Evolutionary conservation across 352 stramenopile species (phyloP).

Genomic region (Phytophthora pini): DNA sequence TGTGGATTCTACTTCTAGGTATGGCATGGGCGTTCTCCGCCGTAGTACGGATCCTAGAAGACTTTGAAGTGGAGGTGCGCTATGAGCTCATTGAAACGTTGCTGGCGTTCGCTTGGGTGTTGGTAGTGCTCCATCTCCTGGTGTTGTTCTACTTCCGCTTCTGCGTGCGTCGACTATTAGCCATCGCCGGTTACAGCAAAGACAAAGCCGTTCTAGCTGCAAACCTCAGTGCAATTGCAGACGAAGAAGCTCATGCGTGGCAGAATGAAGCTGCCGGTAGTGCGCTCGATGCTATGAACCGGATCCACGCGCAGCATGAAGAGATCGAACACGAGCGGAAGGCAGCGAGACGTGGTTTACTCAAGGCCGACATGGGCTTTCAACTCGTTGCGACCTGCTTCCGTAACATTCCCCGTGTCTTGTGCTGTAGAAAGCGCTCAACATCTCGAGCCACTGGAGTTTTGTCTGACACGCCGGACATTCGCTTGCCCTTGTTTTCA

Average conservation of each 20-base stretch:
- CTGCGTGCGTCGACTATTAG: constrained; percentile 39
- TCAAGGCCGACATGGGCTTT: constrained; percentile 25
- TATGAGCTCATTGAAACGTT: constrained; percentile 46
- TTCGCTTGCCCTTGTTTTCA: constrained; percentile 51
- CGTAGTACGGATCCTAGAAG: constrained; percentile 21
- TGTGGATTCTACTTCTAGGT: constrained; percentile 58
- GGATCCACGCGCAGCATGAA: constrained; percentile 27
- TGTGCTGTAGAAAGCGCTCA: constrained; percentile 13
- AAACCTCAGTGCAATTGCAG: constrained; percentile 16
- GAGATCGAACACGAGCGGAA: constrained; percentile 24
- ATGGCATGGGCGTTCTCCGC: constrained; percentile 49
- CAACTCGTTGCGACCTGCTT: constrained; percentile 24
- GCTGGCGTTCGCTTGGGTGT: constrained; percentile 35
- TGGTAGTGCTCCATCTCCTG: constrained; percentile 37
- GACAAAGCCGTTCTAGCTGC: constrained; percentile 5
- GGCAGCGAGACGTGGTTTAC: constrained; percentile 1
- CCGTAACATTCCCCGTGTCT: constrained; percentile 13
- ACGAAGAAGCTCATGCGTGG: constrained; percentile 22
- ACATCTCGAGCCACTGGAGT: constrained; percentile 8
- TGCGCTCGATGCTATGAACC: constrained; percentile 29
- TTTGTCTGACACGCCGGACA: constrained; percentile 10
- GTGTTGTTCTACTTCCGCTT: constrained; percentile 54
- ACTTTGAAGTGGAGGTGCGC: constrained; percentile 15
- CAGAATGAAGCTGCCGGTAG: constrained; percentile 26
- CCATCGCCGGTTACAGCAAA: constrained; percentile 34